phyloP scores from a whole-genome alignment of 2,329 filamentous ascomycete genomes.

The Triangularia verruculosa region DNA sequence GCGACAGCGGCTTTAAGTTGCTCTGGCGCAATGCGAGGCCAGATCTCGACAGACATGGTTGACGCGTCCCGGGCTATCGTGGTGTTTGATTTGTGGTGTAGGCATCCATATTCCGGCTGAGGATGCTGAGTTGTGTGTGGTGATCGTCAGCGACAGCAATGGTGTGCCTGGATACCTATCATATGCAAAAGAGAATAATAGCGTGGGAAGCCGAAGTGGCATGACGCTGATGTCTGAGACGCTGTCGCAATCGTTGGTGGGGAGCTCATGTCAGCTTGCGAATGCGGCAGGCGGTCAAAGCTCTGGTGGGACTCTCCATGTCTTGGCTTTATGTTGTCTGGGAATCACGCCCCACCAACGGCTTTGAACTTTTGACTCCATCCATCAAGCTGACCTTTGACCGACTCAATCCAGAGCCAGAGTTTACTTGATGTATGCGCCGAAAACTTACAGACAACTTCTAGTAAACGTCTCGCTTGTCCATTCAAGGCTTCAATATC shows the following conservation, averaged over 20 bases:
- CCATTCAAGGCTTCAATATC: not conserved
- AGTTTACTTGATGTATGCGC: not conserved
- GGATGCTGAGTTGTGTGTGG: not conserved
- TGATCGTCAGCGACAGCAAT: not conserved
- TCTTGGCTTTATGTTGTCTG: constrained; percentile 14
- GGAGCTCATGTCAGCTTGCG: constrained; percentile 4
- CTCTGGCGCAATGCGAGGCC: constrained; percentile 51
- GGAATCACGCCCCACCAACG: not conserved
- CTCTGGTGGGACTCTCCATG: not conserved
- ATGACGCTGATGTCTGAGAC: constrained; percentile 13
- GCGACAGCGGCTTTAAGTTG: constrained; percentile 50
- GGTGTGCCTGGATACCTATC: constrained; percentile 16
- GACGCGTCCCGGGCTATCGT: constrained; percentile 14
- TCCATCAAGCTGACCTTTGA: not conserved
- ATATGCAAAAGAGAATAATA: not conserved
- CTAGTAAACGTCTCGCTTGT: not conserved
- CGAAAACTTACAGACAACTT: not conserved
- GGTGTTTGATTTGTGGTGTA: constrained; percentile 14
- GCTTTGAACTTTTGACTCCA: not conserved
- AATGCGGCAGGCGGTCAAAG: constrained; percentile 20
- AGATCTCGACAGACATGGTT: constrained; percentile 57
- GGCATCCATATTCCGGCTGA: constrained; percentile 30
- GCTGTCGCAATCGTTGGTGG: constrained; percentile 6
- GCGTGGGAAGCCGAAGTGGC: not conserved
- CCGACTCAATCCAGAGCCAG: not conserved